Percentiles rank a stretch among this genome's conserved stretches.
Conservation (phyloP, 306 rosid genomes). For the Styphnolobium japonicum region DNA sequence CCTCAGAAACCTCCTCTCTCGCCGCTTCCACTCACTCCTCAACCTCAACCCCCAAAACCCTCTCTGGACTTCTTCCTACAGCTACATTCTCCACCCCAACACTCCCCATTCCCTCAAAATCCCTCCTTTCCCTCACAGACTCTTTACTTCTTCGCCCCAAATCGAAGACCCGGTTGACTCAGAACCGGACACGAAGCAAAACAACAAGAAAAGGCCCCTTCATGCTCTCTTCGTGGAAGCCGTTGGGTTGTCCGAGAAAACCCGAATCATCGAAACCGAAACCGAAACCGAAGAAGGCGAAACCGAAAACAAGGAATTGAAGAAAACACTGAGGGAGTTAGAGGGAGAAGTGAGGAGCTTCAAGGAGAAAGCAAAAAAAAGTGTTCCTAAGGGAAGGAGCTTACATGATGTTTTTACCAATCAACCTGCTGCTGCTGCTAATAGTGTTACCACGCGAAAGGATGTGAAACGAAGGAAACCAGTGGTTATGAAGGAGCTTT, state of each 20-base stretch:
- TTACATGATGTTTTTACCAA: slow-evolving; percentile 32
- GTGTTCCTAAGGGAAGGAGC: slow-evolving; percentile 9
- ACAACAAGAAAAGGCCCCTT: slow-evolving; percentile 31
- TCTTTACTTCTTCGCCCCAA: slow-evolving; percentile 21
- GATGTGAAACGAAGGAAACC: slow-evolving; percentile 23
- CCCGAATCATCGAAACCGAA: neutral
- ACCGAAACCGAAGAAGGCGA: neutral
- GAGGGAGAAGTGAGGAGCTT: slow-evolving; percentile 33
- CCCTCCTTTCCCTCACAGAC: slow-evolving; percentile 28
- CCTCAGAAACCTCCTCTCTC: slow-evolving; percentile 29
- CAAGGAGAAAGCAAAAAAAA: neutral
- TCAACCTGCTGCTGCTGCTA: neutral
- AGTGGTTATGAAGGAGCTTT: slow-evolving; percentile 38
- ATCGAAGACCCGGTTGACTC: slow-evolving; percentile 1
- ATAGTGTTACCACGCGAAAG: neutral
- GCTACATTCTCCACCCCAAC: neutral
- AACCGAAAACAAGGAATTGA: slow-evolving; percentile 17
- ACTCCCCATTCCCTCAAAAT: slow-evolving; percentile 1
- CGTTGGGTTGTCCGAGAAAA: slow-evolving; percentile 22
- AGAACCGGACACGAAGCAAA: neutral
- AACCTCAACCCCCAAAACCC: slow-evolving; percentile 24
- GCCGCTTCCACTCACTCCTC: slow-evolving; percentile 22
- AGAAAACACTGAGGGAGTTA: slow-evolving; percentile 31
- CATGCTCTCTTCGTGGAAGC: slow-evolving; percentile 46
- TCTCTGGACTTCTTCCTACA: neutral